phyloP scores from a whole-genome alignment of 2,329 filamentous ascomycete genomes.

The Alternaria hordeiaustralica region DNA sequence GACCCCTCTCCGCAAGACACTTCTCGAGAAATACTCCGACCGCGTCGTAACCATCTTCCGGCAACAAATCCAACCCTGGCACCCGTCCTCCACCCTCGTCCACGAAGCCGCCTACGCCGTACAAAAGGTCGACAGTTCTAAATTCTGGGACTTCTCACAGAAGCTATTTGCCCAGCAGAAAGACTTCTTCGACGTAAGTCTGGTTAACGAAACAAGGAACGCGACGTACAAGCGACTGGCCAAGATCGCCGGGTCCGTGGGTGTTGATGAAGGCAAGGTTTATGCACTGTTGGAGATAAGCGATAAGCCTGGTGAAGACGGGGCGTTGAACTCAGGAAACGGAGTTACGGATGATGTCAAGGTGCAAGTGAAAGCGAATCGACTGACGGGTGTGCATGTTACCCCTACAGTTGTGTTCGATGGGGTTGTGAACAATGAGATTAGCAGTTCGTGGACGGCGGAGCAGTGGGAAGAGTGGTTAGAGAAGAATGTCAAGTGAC shows the following conservation, averaged over 20 bases:
- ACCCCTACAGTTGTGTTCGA: slow-evolving; percentile 90
- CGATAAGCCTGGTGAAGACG: slow-evolving; percentile 70
- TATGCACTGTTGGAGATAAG: slow-evolving; percentile 72
- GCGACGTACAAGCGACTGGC: slow-evolving; percentile 81
- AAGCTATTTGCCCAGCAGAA: slow-evolving; percentile 73
- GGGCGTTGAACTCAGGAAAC: slow-evolving; percentile 79
- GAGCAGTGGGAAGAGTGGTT: slow-evolving; percentile 90
- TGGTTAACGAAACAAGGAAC: slow-evolving; percentile 86
- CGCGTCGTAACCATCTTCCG: slow-evolving; percentile 81
- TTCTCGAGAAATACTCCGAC: slow-evolving; percentile 67
- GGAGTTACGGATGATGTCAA: slow-evolving; percentile 85
- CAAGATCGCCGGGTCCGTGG: slow-evolving; percentile 72
- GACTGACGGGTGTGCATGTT: slow-evolving; percentile 84
- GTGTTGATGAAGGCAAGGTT: slow-evolving; percentile 73
- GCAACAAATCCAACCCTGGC: slow-evolving; percentile 94
- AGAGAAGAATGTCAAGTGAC: slow-evolving; percentile 66
- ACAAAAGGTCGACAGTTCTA: slow-evolving; percentile 69
- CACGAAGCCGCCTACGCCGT: slow-evolving; percentile 89
- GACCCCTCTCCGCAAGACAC: slow-evolving; percentile 65
- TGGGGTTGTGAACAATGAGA: slow-evolving; percentile 78
- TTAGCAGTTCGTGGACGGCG: slow-evolving; percentile 78
- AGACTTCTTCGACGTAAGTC: slow-evolving; percentile 82
- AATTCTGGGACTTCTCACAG: slow-evolving; percentile 81
- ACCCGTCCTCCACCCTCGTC: slow-evolving; percentile 73
- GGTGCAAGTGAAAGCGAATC: slow-evolving; percentile 77